Evolutionary conservation across 352 stramenopile species (phyloP), one percentile per base, ranked within the genome.

Genomic region (Pythium rhizo-oryzae): DNA sequence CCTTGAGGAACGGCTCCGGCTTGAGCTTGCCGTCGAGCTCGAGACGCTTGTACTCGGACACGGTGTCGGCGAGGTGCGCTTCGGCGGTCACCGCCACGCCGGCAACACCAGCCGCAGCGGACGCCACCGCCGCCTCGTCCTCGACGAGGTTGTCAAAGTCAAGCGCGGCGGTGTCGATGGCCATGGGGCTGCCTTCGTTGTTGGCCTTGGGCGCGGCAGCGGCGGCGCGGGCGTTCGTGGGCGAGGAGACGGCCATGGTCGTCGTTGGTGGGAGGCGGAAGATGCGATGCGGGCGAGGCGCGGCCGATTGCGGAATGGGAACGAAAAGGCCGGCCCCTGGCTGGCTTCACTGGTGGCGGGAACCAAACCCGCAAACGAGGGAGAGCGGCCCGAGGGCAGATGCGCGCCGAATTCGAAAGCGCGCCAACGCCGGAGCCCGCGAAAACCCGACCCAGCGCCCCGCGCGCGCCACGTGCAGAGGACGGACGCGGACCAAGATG

Each of bases 1-100:
- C 96, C 30, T 84, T 79, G 2, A 99, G 82, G 46, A 99, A 92
- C 44, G 96, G 97, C 86, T 99, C 97, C 9, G 75, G 72, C 56
- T 70, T 44, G 19, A 97, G 72, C 75, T 97, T 85, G 44, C 91
- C 92, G 50, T 82, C 90, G 30, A 97, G 62, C 73, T 98, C 93
- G 60, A 84, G 81, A 49, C 75, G 77, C 81, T 97, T 97, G 81
- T 92, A 96, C 65, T 92, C 78, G 46, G 87, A 93, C 80, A 92
- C 90, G 8, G 54, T 35, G n/a, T 70, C 62, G 8, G 55, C 59
- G 6, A 47, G 39, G 52, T 75, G 57, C 12, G 28, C 59, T 2
- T 50, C 43, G 11, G 37, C 15, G 37, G 28, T 21, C 8, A 58
- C n/a, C 2, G 23, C 51, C 21, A 24, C 33, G 8, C 61, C 61